Base-by-base conservation (phyloP, 495 filamentous ascomycete species). In the Neurospora sublineolata region DNA sequence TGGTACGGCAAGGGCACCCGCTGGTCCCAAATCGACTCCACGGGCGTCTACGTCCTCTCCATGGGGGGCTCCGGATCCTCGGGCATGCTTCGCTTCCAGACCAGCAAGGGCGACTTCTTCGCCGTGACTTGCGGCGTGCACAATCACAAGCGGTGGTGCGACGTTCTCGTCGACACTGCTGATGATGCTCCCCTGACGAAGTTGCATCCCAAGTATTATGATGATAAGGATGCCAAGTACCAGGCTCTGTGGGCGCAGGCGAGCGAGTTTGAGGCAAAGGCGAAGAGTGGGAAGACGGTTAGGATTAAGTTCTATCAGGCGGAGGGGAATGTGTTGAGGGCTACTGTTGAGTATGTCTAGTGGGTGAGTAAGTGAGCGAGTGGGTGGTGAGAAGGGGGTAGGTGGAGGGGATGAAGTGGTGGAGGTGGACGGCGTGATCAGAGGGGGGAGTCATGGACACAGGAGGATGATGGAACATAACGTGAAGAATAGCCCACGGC, bases 71-170 rank as follows among this genome's bases (percentile, higher is more conserved):
- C 37, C 41, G 71, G 71, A 9, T 42, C 37, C 39, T 72, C 71
- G 4, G 71, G 71, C 7, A 72, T 72, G 71, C 36, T 72, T 2
- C 71, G 71, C 23, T 38, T 72, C 30, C 71, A 41, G 8, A 46
- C 67, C 8, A 70, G 38, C 20, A 23, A 44, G 18, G 71, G 71
- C 37, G 71, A 72, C 4, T 42, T 14, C 71, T 72, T 72, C n/a
- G 36, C 71, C 68, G 41, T 72, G 2, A 68, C 68, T 36, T 68
- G n/a, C 41, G 71, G 71, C 9, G 38, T 72, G 30, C 71, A 72
- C 71, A 72, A 72, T 41, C 40, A 70, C 67, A 72, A 72, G 71
- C 71, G 71, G n/a, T 72, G 71, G 71, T 72, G 71, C 68, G 71
- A 72, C 30, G 20, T 72, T 5, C 23, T 36, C 1, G 71, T 46